Percentiles rank a stretch among this genome's conserved stretches.
phyloP scores from a whole-genome alignment of 805 yeast species.

The Isabelozyma pseudorhagii region DNA sequence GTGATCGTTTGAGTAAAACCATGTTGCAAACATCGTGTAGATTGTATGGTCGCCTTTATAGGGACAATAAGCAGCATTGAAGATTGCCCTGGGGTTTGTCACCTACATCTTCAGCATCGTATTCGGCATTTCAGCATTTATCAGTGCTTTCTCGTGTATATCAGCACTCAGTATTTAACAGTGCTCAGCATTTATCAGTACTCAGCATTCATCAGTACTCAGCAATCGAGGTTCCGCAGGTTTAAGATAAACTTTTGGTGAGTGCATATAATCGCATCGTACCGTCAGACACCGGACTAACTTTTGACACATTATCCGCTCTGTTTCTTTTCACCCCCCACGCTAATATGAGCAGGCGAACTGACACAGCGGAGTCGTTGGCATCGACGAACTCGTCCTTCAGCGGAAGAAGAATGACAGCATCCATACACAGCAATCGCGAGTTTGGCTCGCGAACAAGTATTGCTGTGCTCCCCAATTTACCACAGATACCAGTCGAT shows the following conservation, averaged over 20 bases:
- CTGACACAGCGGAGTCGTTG: conserved; percentile 6
- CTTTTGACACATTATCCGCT: background rate
- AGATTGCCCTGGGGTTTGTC: too few relatives aligned
- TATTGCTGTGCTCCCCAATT: conserved; percentile 17
- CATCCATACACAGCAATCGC: background rate
- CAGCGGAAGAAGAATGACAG: background rate
- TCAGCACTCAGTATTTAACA: too few relatives aligned
- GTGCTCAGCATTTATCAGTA: too few relatives aligned
- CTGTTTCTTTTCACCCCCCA: background rate
- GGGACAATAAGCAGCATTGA: too few relatives aligned
- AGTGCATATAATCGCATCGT: too few relatives aligned
- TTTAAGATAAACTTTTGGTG: too few relatives aligned
- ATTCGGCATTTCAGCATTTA: too few relatives aligned
- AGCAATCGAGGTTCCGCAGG: too few relatives aligned
- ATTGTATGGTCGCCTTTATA: too few relatives aligned
- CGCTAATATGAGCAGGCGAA: background rate
- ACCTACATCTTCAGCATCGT: too few relatives aligned
- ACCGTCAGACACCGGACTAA: background rate
- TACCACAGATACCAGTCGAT: conserved; percentile 9
- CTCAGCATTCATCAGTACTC: too few relatives aligned
- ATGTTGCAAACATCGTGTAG: conserved; percentile 83
- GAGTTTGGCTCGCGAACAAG: conserved; percentile 15
- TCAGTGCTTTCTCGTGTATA: too few relatives aligned
- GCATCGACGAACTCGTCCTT: conserved; percentile 6
- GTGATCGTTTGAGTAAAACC: conserved; percentile 99